phyloP scores from a whole-genome alignment of 345 rosid species.

The Arabidopsis arenosa region DNA sequence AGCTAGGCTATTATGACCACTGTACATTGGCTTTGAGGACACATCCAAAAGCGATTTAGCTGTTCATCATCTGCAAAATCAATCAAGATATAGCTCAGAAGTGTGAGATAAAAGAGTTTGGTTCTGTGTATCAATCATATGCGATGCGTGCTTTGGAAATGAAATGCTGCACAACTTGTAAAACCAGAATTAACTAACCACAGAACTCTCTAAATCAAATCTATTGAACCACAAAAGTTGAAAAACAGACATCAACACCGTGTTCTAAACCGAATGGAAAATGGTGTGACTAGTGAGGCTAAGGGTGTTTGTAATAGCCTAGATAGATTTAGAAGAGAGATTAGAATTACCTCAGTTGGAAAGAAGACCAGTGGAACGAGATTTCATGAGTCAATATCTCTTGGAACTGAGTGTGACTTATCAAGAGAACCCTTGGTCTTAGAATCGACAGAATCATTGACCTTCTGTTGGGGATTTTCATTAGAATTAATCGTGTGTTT shows the following conservation, averaged over 20 bases:
- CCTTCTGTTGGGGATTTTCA: constrained; percentile 33
- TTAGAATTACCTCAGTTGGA: constrained; percentile 13
- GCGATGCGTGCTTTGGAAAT: background rate
- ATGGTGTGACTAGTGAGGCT: background rate
- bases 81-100: background rate
- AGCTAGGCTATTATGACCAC: constrained; percentile 25
- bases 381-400: constrained; percentile 21
- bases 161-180: constrained; percentile 11
- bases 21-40: constrained; percentile 34
- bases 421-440: constrained; percentile 33
- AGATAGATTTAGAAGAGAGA: constrained; percentile 3
- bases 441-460: constrained; percentile 22
- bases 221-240: background rate
- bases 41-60: constrained; percentile 11
- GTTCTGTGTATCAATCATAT: constrained; percentile 1
- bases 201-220: background rate
- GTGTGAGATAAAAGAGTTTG: constrained; percentile 4
- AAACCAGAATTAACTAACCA: background rate
- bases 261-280: background rate
- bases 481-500: constrained; percentile 30
- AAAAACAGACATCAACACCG: no score
- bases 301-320: constrained; percentile 6
- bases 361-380: background rate
- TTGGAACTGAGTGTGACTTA: constrained; percentile 21
- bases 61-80: constrained; percentile 26